Evolutionary conservation across 176 grass and related monocot genomes (phyloP).

Genomic region (Canna indica): DNA sequence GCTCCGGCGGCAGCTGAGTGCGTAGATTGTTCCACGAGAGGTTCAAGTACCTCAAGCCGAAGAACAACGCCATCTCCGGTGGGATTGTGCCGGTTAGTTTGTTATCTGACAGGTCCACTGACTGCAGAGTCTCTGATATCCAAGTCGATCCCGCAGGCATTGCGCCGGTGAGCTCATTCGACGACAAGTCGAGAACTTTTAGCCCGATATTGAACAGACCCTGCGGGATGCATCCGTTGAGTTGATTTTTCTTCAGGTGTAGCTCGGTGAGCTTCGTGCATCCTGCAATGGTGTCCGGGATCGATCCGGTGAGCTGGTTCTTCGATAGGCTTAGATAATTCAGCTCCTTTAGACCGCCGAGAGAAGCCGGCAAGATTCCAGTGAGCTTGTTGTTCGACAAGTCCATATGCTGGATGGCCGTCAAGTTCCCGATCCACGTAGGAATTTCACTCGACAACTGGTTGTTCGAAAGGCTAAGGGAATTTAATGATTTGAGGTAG

Average conservation of each 20-base stretch:
- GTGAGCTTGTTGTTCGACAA: conserved; percentile 59
- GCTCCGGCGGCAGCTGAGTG: conserved; percentile 70
- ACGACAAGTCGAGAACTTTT: conserved; percentile 72
- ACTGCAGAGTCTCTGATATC: conserved; percentile 57
- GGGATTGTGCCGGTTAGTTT: conserved; percentile 55
- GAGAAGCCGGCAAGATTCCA: conserved; percentile 43
- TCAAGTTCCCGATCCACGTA: conserved; percentile 46
- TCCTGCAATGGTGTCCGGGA: conserved; percentile 42
- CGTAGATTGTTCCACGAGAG: conserved; percentile 70
- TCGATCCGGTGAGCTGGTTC: conserved; percentile 48
- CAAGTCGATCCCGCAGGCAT: conserved; percentile 47
- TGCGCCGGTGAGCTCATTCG: conserved; percentile 51
- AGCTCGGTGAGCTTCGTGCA: conserved; percentile 67
- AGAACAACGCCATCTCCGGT: conserved; percentile 54
- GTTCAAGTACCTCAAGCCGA: conserved; percentile 66
- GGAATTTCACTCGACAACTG: conserved; percentile 48
- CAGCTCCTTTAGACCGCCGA: conserved; percentile 71
- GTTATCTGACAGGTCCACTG: conserved; percentile 80
- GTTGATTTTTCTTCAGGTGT: conserved; percentile 37
- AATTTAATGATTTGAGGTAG: conserved; percentile 44
- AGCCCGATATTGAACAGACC: conserved; percentile 58
- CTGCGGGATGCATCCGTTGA: conserved; percentile 57
- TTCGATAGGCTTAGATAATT: conserved; percentile 58
- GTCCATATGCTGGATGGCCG: conserved; percentile 46
- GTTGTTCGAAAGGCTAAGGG: conserved; percentile 45